Conservation (phyloP, 176 grass and related monocot species). For the Chrysopogon serrulatus region DNA sequence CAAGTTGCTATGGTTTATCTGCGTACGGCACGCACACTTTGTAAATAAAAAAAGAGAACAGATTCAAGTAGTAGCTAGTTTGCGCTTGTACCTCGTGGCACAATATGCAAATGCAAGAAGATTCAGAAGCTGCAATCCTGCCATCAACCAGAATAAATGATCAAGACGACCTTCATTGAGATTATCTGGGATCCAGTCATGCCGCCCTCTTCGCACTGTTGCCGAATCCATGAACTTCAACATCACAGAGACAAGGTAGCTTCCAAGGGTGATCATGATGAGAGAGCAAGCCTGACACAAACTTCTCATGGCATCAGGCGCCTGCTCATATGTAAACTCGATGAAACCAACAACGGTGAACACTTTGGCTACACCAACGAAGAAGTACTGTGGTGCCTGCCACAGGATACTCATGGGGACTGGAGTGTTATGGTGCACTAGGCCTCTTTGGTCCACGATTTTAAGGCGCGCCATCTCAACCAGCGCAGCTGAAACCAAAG, state of each 20-base stretch:
- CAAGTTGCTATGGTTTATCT: too few species aligned
- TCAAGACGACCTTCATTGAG: constrained; percentile 7
- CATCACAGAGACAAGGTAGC: constrained; percentile 1
- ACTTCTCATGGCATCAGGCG: constrained; percentile 19
- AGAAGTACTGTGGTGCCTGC: constrained; percentile 13
- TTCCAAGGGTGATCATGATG: neutral
- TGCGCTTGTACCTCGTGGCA: constrained; percentile 1
- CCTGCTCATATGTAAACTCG: constrained; percentile 1
- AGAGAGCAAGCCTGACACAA: neutral
- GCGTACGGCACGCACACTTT: too few species aligned
- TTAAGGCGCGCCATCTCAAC: constrained; percentile 33
- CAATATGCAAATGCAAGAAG: neutral
- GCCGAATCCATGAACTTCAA: neutral
- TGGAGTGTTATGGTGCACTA: neutral
- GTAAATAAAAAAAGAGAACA: neutral
- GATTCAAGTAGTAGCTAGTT: neutral
- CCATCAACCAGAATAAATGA: neutral
- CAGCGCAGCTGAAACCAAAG: constrained; percentile 16
- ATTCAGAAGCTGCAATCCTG: constrained; percentile 8
- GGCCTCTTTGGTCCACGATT: neutral
- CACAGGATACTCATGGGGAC: neutral
- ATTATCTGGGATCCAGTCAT: constrained; percentile 7
- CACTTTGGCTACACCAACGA: neutral
- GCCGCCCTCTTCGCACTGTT: neutral
- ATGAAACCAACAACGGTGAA: constrained; percentile 6